Evolutionary conservation across 2,329 filamentous ascomycete species (phyloP), one percentile per base, ranked within the genome.

Genomic region (Aureobasidium leucospermi): DNA sequence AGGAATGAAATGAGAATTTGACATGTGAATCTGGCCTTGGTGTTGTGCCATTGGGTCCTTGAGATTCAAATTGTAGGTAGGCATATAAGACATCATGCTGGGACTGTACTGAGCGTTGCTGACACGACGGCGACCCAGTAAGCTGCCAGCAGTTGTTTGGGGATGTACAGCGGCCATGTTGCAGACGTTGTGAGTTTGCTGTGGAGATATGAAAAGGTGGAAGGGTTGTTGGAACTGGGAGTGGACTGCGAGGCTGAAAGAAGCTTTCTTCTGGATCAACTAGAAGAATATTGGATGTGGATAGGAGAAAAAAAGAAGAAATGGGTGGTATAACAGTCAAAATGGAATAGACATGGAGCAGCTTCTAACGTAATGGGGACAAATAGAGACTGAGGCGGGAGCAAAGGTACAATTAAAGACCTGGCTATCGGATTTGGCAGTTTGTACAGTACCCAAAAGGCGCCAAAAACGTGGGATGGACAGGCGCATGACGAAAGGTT

Each of bases 401-500:
- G 52, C 52, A 45, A 56, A 45, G 52, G 41, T 43, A 45, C 52
- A 57, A 31, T 38, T 38, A 29, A 57, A 57, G 53, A 57, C 53
- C 53, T 57, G 53, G 53, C 53, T 57, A 39, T 57, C 53, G 53
- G 53, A 57, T 57, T 47, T 57, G 53, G 53, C 42, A 57, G 42
- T 57, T 47, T 29, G 39, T 57, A 47, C 53, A 57, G 32, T 34
- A 32, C 53, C 53, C 39, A 57, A 53, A 57, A 57, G 42, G 53
- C 43, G 42, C 53, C 53, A 47, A 57, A 53, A 57, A 57, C 53
- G 53, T 57, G 53, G 52, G 53, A 57, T 57, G 53, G 53, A 57
- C 53, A 57, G 53, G 53, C 43, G 53, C 53, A 57, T 57, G 53
- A 57, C 53, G 53, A 57, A 46, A 57, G 53, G 53, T 31, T 57